phyloP scores from a whole-genome alignment of 2,329 filamentous ascomycete species.

The Phialophora verrucosa region DNA sequence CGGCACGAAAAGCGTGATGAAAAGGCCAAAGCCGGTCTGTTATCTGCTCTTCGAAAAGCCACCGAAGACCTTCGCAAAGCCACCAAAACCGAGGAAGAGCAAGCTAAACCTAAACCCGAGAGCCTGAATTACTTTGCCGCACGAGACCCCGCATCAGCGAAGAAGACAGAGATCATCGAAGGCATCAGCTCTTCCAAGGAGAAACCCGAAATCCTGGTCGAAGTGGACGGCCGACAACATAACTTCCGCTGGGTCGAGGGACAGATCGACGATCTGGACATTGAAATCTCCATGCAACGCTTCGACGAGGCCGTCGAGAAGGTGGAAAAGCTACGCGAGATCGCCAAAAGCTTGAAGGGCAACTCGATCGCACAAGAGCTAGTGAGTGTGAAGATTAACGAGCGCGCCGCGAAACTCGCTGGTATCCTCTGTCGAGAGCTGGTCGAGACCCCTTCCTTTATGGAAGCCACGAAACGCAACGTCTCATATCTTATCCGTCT shows the following conservation, averaged over 20 bases:
- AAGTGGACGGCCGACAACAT: conserved; percentile 95
- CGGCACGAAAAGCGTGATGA: conserved; percentile 82
- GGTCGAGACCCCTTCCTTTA: conserved; percentile 76
- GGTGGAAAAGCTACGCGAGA: conserved; percentile 81
- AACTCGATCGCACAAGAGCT: conserved; percentile 89
- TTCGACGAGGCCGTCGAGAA: conserved; percentile 83
- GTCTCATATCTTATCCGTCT: conserved; percentile 83
- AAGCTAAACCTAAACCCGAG: conserved; percentile 81
- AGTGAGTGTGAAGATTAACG: conserved; percentile 87
- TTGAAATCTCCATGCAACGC: conserved; percentile 87
- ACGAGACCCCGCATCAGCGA: conserved; percentile 74
- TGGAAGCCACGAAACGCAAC: conserved; percentile 77
- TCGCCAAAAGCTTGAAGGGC: conserved; percentile 80
- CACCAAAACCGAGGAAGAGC: conserved; percentile 83
- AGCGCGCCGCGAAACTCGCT: conserved; percentile 78
- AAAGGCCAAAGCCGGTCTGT: conserved; percentile 76
- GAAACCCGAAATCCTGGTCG: conserved; percentile 75
- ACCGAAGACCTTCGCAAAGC: conserved; percentile 89
- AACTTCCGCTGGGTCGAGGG: conserved; percentile 94
- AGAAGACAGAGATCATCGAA: conserved; percentile 80
- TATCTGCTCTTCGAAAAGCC: conserved; percentile 90
- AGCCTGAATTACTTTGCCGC: conserved; percentile 80
- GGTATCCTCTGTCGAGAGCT: conserved; percentile 77
- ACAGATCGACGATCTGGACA: conserved; percentile 94
- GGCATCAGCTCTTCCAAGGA: conserved; percentile 79